These are phyloP conservation scores for Microdochium paspali DNA, from an alignment of 2,329 filamentous ascomycete species.

Conservation along the genomic window DNA sequence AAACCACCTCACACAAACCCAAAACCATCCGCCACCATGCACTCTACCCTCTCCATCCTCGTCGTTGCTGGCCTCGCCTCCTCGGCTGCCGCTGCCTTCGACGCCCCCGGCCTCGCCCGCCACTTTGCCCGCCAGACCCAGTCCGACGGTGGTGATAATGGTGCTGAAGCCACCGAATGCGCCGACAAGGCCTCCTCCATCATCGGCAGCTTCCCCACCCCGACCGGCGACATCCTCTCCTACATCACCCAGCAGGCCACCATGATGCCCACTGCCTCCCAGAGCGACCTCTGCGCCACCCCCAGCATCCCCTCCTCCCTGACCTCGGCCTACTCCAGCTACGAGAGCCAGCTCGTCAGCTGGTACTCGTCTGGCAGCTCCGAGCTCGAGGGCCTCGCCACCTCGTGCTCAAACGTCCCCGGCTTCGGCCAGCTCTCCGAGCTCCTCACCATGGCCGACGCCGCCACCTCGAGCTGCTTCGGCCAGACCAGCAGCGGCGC, in stretches of 20 bases:
- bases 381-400: too few species aligned
- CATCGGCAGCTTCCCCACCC: background rate
- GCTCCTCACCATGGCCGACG: too few species aligned
- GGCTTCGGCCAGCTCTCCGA: too few species aligned
- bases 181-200: background rate
- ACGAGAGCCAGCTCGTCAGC: background rate
- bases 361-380: too few species aligned
- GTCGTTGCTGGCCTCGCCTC: slow-evolving; percentile 6
- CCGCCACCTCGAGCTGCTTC: too few species aligned
- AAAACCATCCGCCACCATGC: too few species aligned
- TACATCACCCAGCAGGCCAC: background rate
- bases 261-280: background rate
- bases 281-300: background rate
- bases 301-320: background rate
- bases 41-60: background rate
- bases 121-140: background rate
- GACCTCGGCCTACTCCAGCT: background rate
- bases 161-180: too few species aligned
- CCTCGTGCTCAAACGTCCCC: too few species aligned
- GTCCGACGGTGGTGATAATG: background rate
- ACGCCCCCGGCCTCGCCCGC: background rate
- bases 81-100: slow-evolving; percentile 1
- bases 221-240: background rate
- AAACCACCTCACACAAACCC: too few species aligned
- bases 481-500: too few species aligned